Conservation (phyloP, 345 rosid species). For the Rubroshorea leprosula region DNA sequence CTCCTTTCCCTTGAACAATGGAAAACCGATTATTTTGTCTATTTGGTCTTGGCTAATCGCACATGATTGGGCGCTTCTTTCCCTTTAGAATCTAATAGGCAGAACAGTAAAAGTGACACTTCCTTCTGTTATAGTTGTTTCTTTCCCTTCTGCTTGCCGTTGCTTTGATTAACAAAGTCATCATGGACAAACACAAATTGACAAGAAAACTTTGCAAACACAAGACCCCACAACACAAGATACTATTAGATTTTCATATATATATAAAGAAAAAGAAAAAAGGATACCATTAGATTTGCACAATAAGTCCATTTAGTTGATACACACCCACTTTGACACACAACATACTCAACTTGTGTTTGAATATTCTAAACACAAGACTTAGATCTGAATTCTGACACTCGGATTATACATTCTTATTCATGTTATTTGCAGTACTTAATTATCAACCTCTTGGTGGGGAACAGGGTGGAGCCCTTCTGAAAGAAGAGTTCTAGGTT, state of each 20-base stretch:
- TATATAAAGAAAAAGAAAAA: no score
- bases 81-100: slow-evolving; percentile 17
- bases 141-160: slow-evolving; percentile 5
- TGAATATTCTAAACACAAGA: neutral
- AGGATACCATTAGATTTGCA: slow-evolving; percentile 15
- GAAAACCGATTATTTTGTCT: slow-evolving; percentile 17
- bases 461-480: no score
- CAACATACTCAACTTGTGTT: slow-evolving; percentile 6
- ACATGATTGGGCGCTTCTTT: slow-evolving; percentile 19
- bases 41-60: slow-evolving; percentile 13
- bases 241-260: slow-evolving; percentile 14
- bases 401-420: neutral
- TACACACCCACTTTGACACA: neutral
- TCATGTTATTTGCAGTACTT: neutral
- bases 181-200: slow-evolving; percentile 7
- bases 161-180: neutral
- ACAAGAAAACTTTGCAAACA: slow-evolving; percentile 9
- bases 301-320: slow-evolving; percentile 17
- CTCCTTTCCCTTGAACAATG: slow-evolving; percentile 15
- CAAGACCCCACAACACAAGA: slow-evolving; percentile 14
- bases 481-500: slow-evolving; percentile 10
- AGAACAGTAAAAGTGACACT: slow-evolving; percentile 21
- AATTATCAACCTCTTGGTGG: neutral
- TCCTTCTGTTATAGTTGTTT: neutral
- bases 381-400: neutral